Base-by-base conservation (phyloP, 225 moss, liverwort and hornwort genomes). In the Anthoceros angustus region DNA sequence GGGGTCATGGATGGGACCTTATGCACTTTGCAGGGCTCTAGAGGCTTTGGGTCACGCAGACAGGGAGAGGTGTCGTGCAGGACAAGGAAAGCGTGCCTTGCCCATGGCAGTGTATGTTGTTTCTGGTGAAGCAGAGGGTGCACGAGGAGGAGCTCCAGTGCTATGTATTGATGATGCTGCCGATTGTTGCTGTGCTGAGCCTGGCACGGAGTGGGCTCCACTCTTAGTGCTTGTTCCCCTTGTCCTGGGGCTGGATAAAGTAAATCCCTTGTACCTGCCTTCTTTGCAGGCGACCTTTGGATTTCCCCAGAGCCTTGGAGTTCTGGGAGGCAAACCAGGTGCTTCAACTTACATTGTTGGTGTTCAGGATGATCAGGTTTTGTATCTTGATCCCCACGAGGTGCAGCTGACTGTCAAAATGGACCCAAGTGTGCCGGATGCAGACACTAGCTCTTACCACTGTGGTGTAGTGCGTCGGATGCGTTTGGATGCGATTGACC, bases 91-190 rank as follows among this genome's bases (percentile, higher is more conserved):
- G 80, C 84, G 80, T 60, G 81, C 83, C 32, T 71, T 92, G 38
- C 98, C 98, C 62, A 87, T 89, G 77, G 87, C 89, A 63, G 79
- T 98, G 26, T 86, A 85, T 77, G 89, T 98, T 63, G 98, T 98
- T 42, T 98, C 98, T 64, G 98, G 98, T 70, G 91, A 92, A 73
- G 92, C 98, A 39, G 98, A 98, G 74, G 95, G 95, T 68, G 98
- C 92, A 80, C 82, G 98, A 72, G 98, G 98, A 65, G 98, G 98
- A 74, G 92, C 98, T 39, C 98, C 98, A 4, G 98, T 98, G 9
- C 73, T 98, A 24, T 98, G 86, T 71, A 77, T 98, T 60, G 98
- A 92, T 76, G 98, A 92, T 79, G 89, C 92, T 5, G 63, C 85
- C 40, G 70, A 74, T 9, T 78, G 32, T 32, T 32, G 32, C 32